Evolutionary conservation across 2,329 filamentous ascomycete species (phyloP).

Genomic region (Fusarium miscanthi): DNA sequence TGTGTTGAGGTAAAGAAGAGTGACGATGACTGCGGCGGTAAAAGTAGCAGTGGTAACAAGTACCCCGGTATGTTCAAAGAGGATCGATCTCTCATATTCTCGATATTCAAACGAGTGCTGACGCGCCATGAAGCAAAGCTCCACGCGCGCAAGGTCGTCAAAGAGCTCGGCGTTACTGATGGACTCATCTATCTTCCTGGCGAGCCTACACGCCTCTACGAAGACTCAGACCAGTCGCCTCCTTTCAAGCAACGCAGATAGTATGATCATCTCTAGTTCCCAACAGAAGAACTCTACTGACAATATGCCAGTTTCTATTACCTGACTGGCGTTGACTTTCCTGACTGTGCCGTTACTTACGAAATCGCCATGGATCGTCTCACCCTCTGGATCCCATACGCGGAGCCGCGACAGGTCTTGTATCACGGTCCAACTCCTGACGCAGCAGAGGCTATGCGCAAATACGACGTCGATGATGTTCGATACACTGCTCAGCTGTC

Average conservation of each 20-base stretch:
- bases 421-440: conserved; percentile 73
- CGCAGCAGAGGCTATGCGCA: conserved; percentile 68
- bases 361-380: conserved; percentile 70
- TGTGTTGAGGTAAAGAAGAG: conserved; percentile 54
- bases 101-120: neutral
- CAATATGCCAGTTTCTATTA: conserved; percentile 65
- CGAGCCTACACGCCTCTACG: conserved; percentile 61
- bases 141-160: conserved; percentile 67
- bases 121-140: conserved; percentile 59
- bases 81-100: neutral
- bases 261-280: conserved; percentile 52
- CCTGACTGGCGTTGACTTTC: conserved; percentile 64
- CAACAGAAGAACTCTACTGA: neutral
- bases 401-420: conserved; percentile 69
- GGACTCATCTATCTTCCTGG: conserved; percentile 69
- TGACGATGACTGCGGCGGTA: conserved; percentile 26
- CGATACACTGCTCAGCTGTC: conserved; percentile 67
- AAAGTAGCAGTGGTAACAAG: conserved; percentile 44
- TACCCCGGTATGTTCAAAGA: conserved; percentile 51
- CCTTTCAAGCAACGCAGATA: conserved; percentile 69
- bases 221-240: conserved; percentile 68
- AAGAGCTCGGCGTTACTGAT: conserved; percentile 59
- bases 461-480: conserved; percentile 78
- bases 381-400: conserved; percentile 78
- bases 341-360: conserved; percentile 67